phyloP scores from a whole-genome alignment of 2,329 filamentous ascomycete species.

The Westerdykella ornata region DNA sequence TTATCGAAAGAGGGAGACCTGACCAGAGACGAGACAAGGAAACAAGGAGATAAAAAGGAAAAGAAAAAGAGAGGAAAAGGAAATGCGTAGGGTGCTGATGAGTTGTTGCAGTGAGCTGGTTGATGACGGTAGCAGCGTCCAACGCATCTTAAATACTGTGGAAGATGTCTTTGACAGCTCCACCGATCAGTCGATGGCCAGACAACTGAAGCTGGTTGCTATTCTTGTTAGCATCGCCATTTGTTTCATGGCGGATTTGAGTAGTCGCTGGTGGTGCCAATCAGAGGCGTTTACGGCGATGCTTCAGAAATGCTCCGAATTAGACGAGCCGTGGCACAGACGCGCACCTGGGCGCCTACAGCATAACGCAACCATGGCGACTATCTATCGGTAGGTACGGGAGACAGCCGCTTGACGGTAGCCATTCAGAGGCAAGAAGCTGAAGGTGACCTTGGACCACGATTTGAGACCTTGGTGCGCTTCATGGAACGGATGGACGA shows the following conservation, averaged over 20 bases:
- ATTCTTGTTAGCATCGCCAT: constrained; percentile 29
- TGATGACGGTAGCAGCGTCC: constrained; percentile 20
- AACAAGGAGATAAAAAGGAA: constrained; percentile 27
- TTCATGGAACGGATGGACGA: constrained; percentile 23
- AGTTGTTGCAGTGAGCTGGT: constrained; percentile 26
- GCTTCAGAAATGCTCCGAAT: constrained; percentile 30
- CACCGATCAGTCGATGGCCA: constrained; percentile 13
- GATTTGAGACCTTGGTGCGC: constrained; percentile 18
- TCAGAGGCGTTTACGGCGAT: constrained; percentile 23
- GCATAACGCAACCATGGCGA: constrained; percentile 18
- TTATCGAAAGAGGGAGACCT: constrained; percentile 22
- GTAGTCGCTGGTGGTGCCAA: constrained; percentile 36
- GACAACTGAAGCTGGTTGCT: constrained; percentile 22
- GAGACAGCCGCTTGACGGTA: constrained; percentile 19
- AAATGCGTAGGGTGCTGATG: constrained; percentile 24
- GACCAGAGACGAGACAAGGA: constrained; percentile 24
- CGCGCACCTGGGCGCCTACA: constrained; percentile 32
- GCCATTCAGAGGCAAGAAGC: constrained; percentile 23
- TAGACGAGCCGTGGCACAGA: constrained; percentile 28
- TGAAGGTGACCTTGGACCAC: constrained; percentile 13
- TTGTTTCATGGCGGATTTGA: constrained; percentile 35
- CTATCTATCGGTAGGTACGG: too few species aligned
- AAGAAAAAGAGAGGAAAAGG: constrained; percentile 30
- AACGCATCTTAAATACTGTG: constrained; percentile 26
- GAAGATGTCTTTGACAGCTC: constrained; percentile 12